A percentile compares a stretch with the other conserved stretches of the same genome.
phyloP scores from a whole-genome alignment of 441 rosid genomes.

The Isatis lusitanica region DNA sequence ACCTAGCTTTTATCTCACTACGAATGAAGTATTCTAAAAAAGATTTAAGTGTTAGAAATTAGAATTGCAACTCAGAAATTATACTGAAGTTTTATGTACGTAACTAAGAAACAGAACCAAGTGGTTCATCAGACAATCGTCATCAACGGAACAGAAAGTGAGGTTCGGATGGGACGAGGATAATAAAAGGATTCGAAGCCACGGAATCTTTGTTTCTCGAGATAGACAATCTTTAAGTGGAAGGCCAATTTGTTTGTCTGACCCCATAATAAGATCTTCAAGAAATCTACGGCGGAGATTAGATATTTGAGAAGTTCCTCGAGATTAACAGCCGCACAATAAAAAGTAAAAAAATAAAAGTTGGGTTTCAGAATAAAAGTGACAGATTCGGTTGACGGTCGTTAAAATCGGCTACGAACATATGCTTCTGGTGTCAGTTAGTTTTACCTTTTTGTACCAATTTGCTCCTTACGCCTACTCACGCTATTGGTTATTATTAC shows the following conservation, averaged over 20 bases:
- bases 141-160: conserved; percentile 30
- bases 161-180: conserved; percentile 4
- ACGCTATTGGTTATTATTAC: conserved; percentile 10
- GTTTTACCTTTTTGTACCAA: not conserved
- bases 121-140: conserved; percentile 24
- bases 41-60: not conserved
- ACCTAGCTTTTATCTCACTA: not conserved
- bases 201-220: conserved; percentile 17
- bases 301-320: not conserved
- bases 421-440: conserved; percentile 19
- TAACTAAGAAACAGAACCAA: not conserved
- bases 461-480: conserved; percentile 9
- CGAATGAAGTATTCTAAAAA: not conserved
- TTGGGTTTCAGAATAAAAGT: conserved; percentile 12
- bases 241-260: conserved; percentile 5
- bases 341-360: not conserved
- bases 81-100: not conserved
- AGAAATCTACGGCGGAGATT: conserved; percentile 14
- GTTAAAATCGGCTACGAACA: conserved; percentile 29
- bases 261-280: not conserved
- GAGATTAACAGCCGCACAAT: conserved; percentile 19
- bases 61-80: not conserved
- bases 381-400: conserved; percentile 24
- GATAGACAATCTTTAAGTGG: not conserved
- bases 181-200: conserved; percentile 17